These are phyloP conservation scores for Xylaria polymorpha DNA, from an alignment of 2,329 filamentous ascomycete genomes.

Conservation along the genomic window DNA sequence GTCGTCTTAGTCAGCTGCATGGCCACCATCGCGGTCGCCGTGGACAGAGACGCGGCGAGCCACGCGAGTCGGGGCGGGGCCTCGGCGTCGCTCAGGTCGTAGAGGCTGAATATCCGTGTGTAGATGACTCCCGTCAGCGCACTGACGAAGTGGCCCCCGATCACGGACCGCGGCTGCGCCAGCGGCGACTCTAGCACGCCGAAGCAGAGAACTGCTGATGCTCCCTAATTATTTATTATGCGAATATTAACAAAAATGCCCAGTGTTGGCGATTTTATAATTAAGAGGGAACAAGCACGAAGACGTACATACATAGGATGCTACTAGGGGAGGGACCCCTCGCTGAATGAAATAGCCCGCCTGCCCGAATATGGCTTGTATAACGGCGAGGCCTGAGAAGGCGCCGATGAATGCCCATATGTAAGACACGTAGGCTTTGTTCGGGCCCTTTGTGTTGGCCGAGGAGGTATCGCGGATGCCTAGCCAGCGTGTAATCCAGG, in stretches of 20 bases:
- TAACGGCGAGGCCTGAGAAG: constrained; percentile 9
- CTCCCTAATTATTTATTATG: no score
- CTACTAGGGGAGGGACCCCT: constrained; percentile 21
- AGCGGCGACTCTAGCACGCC: constrained; percentile 8
- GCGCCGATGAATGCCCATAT: constrained; percentile 24
- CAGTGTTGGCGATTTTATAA: no score
- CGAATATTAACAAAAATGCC: no score
- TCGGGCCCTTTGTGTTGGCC: neutral
- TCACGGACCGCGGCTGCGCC: constrained; percentile 22
- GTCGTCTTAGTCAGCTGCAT: constrained; percentile 18
- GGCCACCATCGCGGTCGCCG: neutral
- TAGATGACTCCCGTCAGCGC: constrained; percentile 19
- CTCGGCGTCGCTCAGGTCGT: constrained; percentile 8
- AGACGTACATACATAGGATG: constrained; percentile 23
- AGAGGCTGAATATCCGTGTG: constrained; percentile 12
- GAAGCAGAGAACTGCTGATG: constrained; percentile 26
- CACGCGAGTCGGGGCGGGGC: neutral
- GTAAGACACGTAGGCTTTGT: constrained; percentile 13
- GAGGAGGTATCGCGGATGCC: neutral
- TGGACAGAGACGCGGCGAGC: constrained; percentile 19
- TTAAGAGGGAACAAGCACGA: neutral
- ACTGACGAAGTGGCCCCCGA: constrained; percentile 27
- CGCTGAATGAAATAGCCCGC: constrained; percentile 18
- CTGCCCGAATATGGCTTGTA: constrained; percentile 25
- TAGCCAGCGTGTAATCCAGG: constrained; percentile 22